Evolutionary conservation across 2,329 filamentous ascomycete species (phyloP).

Genomic region (Stagonosporopsis cucurbitacearum): DNA sequence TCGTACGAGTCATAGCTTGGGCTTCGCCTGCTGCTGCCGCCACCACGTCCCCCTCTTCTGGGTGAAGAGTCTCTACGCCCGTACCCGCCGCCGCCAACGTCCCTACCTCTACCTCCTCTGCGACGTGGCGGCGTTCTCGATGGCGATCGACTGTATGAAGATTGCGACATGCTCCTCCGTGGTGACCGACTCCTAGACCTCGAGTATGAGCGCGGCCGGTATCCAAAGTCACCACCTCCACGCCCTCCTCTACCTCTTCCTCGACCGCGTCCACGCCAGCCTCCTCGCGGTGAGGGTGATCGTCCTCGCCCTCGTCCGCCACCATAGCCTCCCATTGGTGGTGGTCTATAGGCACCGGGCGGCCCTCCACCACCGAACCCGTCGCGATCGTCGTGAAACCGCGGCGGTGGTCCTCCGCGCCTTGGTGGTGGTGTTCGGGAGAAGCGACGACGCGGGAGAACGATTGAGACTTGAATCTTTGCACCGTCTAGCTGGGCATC

Average conservation of each 20-base stretch:
- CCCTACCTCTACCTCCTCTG: slow-evolving; percentile 29
- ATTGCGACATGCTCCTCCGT: slow-evolving; percentile 50
- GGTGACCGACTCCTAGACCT: slow-evolving; percentile 53
- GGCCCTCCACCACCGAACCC: slow-evolving; percentile 40
- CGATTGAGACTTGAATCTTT: slow-evolving; percentile 84
- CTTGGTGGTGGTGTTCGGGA: slow-evolving; percentile 78
- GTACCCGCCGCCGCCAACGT: slow-evolving; percentile 22
- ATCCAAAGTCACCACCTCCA: slow-evolving; percentile 41
- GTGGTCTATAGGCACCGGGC: slow-evolving; percentile 45
- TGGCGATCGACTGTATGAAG: slow-evolving; percentile 50
- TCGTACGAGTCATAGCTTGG: slow-evolving; percentile 70
- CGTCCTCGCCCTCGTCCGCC: slow-evolving; percentile 35
- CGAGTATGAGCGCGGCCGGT: slow-evolving; percentile 37
- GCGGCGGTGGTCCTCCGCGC: slow-evolving; percentile 59
- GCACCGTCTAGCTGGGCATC: slow-evolving; percentile 91
- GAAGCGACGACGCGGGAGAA: slow-evolving; percentile 82
- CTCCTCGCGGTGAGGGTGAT: slow-evolving; percentile 50
- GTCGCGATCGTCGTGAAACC: slow-evolving; percentile 33
- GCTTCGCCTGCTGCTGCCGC: slow-evolving; percentile 59
- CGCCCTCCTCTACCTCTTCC: slow-evolving; percentile 48
- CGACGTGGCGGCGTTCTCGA: slow-evolving; percentile 42
- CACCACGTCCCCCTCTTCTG: slow-evolving; percentile 53
- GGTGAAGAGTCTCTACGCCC: slow-evolving; percentile 52
- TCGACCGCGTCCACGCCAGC: slow-evolving; percentile 34
- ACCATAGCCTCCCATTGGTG: slow-evolving; percentile 43